These are phyloP conservation scores for Oropetium thomaeum DNA, from an alignment of 176 grass and related monocot genomes.

Conservation along the genomic window DNA sequence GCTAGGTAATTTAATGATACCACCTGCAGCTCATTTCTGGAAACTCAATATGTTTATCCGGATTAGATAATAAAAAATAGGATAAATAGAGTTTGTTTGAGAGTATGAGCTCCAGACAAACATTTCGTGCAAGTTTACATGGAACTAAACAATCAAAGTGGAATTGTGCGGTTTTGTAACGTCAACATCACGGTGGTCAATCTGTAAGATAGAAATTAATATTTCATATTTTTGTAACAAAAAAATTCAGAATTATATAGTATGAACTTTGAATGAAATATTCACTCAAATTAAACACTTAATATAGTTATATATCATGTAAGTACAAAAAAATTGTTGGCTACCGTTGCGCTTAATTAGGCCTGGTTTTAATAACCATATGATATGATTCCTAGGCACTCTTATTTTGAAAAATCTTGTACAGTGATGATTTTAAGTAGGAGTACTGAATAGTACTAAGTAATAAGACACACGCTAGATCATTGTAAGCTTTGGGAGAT, in stretches of 20 bases:
- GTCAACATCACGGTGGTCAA: not conserved
- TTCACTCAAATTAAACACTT: not conserved
- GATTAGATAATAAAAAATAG: not conserved
- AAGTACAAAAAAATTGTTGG: not conserved
- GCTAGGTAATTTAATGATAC: not conserved
- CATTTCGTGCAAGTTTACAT: not conserved
- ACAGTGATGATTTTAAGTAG: not conserved
- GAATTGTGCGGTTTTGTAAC: not conserved
- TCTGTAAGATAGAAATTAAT: not conserved
- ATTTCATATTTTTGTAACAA: no score
- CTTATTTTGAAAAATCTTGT: not conserved
- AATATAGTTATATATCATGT: not conserved
- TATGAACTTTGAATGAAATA: not conserved
- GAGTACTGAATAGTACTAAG: not conserved
- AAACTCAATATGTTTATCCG: not conserved
- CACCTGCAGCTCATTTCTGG: not conserved
- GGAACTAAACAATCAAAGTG: not conserved
- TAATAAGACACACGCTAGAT: constrained; percentile 8
- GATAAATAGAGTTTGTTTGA: no score
- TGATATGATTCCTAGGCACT: not conserved
- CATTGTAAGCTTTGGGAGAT: not conserved
- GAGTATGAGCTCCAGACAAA: not conserved
- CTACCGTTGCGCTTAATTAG: no score
- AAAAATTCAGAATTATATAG: no score
- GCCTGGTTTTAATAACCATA: not conserved